Conservation (phyloP, 148 eudicot species). For the Amaranthus cruentus region DNA sequence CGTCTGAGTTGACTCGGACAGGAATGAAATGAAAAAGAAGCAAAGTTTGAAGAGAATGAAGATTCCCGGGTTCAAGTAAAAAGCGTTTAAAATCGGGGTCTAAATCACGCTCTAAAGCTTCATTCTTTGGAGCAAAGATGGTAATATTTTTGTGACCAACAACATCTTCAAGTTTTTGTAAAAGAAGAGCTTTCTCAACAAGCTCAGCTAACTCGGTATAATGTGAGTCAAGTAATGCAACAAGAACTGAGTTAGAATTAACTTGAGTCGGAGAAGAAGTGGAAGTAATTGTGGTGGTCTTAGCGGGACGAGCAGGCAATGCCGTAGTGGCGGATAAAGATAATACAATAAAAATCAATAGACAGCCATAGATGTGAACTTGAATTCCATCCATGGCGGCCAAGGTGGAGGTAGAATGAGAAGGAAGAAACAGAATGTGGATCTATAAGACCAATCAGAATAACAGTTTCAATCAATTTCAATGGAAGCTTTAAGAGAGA, state of each 20-base stretch:
- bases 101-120: slow-evolving; percentile 47
- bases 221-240: slow-evolving; percentile 57
- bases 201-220: slow-evolving; percentile 57
- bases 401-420: background rate
- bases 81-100: slow-evolving; percentile 66
- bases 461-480: no score
- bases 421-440: slow-evolving; percentile 15
- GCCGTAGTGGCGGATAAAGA: background rate
- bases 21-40: slow-evolving; percentile 45
- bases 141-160: slow-evolving; percentile 38
- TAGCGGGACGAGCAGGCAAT: slow-evolving; percentile 13
- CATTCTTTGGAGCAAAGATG: slow-evolving; percentile 49
- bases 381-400: slow-evolving; percentile 34
- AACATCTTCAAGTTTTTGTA: slow-evolving; percentile 39
- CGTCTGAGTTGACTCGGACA: slow-evolving; percentile 19
- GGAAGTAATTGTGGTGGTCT: background rate
- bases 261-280: slow-evolving; percentile 22
- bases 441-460: background rate
- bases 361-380: slow-evolving; percentile 32
- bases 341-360: slow-evolving; percentile 10
- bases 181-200: slow-evolving; percentile 48
- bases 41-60: slow-evolving; percentile 45
- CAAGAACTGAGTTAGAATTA: slow-evolving; percentile 60
- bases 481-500: background rate
- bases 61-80: slow-evolving; percentile 49